These are phyloP conservation scores for Yarrowia hollandica DNA, from an alignment of 805 yeast species.

Conservation along the genomic window DNA sequence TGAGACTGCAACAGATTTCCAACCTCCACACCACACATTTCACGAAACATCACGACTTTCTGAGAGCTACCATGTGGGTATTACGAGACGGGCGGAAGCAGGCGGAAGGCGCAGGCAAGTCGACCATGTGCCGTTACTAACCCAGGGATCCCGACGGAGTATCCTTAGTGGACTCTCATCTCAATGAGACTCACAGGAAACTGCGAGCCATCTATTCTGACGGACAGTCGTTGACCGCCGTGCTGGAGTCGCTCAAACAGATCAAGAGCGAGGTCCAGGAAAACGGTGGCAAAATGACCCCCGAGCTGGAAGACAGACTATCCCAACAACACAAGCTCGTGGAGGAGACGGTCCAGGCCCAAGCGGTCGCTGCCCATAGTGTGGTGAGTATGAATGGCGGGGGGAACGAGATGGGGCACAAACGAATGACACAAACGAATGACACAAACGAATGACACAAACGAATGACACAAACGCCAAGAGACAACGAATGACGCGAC, in stretches of 20 bases:
- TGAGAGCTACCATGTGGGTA: slow-evolving; percentile 15
- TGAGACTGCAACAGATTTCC: slow-evolving; percentile 1
- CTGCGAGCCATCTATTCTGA: slow-evolving; percentile 9
- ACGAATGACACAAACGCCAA: too few species aligned
- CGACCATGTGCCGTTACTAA: too few species aligned
- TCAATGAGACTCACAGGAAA: slow-evolving; percentile 4
- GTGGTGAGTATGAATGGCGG: slow-evolving; percentile 1
- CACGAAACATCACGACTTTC: too few species aligned
- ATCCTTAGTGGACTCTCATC: slow-evolving; percentile 5
- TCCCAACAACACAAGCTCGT: not conserved
- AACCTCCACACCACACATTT: not conserved
- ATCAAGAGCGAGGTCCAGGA: not conserved
- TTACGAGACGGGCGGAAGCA: not conserved
- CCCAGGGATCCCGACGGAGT: slow-evolving; percentile 8
- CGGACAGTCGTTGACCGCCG: slow-evolving; percentile 19
- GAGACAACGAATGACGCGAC: too few species aligned
- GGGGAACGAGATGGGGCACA: not conserved
- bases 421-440: not conserved
- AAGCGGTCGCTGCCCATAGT: not conserved
- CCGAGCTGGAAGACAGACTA: slow-evolving; percentile 1
- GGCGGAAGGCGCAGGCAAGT: too few species aligned
- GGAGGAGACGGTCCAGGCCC: slow-evolving; percentile 16
- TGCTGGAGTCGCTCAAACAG: slow-evolving; percentile 1
- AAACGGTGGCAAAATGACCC: slow-evolving; percentile 4
- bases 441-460: too few species aligned